These are phyloP conservation scores for Plasmodium coatneyi DNA, from an alignment of 169 alveolate species.

Conservation along the genomic window DNA sequence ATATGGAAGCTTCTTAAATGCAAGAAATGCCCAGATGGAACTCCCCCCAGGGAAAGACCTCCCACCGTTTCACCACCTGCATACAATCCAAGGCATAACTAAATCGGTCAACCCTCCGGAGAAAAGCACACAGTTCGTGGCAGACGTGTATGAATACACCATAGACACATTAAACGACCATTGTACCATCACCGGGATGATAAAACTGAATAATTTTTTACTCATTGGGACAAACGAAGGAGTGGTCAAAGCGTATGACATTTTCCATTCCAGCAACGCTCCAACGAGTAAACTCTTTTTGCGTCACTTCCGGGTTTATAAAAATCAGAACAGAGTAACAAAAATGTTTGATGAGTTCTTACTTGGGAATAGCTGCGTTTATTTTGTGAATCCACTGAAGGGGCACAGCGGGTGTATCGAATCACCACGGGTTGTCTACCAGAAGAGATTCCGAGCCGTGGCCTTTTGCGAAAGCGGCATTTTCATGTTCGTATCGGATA, in stretches of 20 bases:
- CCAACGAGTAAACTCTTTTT: neutral
- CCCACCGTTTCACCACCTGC: neutral
- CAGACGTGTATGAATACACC: neutral
- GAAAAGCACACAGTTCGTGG: neutral
- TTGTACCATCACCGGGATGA: constrained; percentile 2
- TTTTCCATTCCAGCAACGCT: neutral
- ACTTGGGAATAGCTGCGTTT: constrained; percentile 32
- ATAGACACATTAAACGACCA: constrained; percentile 36
- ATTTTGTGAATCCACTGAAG: constrained; percentile 16
- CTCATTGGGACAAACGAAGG: constrained; percentile 44
- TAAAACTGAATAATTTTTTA: constrained; percentile 31
- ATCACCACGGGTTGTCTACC: neutral
- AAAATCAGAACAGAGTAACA: constrained; percentile 40
- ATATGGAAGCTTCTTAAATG: neutral
- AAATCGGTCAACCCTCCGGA: neutral
- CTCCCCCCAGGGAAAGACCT: neutral
- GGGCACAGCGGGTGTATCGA: neutral
- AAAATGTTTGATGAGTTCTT: constrained; percentile 40
- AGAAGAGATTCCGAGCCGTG: constrained; percentile 19
- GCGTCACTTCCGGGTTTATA: constrained; percentile 3
- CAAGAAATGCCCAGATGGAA: neutral
- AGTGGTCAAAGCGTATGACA: constrained; percentile 54
- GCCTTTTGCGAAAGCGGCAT: constrained; percentile 33
- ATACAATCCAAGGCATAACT: neutral
- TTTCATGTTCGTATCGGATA: constrained; percentile 23